Percentiles rank a stretch among this genome's conserved stretches.
Evolutionary conservation across 2,329 filamentous ascomycete species (phyloP).

Genomic region (Nannizziopsis barbatae): DNA sequence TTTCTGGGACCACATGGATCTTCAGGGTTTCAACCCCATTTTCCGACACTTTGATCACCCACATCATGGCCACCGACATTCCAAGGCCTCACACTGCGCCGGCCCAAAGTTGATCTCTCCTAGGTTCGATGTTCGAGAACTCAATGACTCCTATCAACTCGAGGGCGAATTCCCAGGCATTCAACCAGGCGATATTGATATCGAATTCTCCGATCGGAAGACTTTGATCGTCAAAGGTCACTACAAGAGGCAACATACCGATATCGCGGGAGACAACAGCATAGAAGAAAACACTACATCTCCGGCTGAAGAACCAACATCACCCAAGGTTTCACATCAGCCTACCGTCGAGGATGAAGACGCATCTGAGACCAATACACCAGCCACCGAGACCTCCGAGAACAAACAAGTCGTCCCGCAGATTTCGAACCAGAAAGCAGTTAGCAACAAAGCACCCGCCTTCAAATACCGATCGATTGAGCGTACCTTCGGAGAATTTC

Average conservation of each 20-base stretch:
- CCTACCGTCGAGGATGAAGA: constrained; percentile 45
- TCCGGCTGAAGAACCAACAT: constrained; percentile 16
- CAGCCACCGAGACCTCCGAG: constrained; percentile 12
- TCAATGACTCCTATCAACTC: constrained; percentile 32
- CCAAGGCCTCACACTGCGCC: not conserved
- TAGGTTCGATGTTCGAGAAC: constrained; percentile 37
- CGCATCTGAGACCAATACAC: constrained; percentile 12
- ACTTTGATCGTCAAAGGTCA: constrained; percentile 37
- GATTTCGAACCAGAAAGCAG: constrained; percentile 15
- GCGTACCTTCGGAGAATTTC: constrained; percentile 47
- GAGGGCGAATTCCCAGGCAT: constrained; percentile 38
- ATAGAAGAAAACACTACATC: constrained; percentile 13
- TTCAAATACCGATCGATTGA: constrained; percentile 46
- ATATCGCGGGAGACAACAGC: constrained; percentile 14
- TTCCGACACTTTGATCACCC: constrained; percentile 36
- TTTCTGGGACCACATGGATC: no score
- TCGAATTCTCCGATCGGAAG: constrained; percentile 37
- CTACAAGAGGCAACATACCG: constrained; percentile 26
- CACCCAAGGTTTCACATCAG: constrained; percentile 27
- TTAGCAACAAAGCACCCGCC: constrained; percentile 15
- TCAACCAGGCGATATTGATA: constrained; percentile 34
- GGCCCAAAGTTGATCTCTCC: constrained; percentile 20
- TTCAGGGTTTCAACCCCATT: constrained; percentile 29
- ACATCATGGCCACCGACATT: constrained; percentile 24
- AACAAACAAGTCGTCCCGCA: constrained; percentile 22